Evolutionary conservation across 768 basidiomycete species (phyloP).

Genomic region (Pleurotus giganteus): DNA sequence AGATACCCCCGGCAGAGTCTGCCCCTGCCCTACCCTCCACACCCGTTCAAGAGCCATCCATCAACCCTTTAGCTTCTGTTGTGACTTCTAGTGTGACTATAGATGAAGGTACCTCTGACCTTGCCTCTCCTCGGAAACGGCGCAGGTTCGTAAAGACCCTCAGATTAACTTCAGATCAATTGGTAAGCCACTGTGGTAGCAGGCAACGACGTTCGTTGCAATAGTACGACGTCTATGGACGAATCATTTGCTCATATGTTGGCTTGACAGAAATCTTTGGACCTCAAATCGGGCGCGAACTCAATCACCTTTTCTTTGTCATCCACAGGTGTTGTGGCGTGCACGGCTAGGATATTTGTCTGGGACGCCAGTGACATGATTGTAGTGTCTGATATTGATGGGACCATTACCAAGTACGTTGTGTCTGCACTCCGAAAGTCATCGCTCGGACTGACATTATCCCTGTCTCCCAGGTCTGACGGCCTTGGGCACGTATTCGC

Average conservation of each 20-base stretch:
- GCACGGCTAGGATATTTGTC: conserved; percentile 90
- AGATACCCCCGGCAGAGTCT: conserved; percentile 27
- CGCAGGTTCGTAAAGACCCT: conserved; percentile 89
- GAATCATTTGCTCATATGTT: not conserved
- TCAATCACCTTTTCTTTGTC: conserved; percentile 92
- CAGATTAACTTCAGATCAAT: conserved; percentile 89
- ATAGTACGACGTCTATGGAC: not conserved
- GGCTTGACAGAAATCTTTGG: conserved; percentile 67
- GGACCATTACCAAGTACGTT: conserved; percentile 94
- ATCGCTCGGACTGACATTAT: not conserved
- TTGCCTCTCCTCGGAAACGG: not conserved
- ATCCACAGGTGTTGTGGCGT: conserved; percentile 75
- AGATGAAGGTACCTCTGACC: not conserved
- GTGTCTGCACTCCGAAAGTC: not conserved
- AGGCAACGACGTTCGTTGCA: not conserved
- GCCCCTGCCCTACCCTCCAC: conserved; percentile 47
- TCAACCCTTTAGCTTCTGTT: conserved; percentile 9
- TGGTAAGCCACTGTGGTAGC: conserved; percentile 46
- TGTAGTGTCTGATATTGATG: conserved; percentile 97
- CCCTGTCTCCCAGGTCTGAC: conserved; percentile 64
- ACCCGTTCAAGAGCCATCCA: conserved; percentile 34
- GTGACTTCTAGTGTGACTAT: conserved; percentile 8
- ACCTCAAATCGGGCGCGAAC: conserved; percentile 85
- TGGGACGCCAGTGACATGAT: conserved; percentile 92
- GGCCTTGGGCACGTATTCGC: conserved; percentile 96